Conservation (phyloP, 176 grass and related monocot genomes). For the Oryza glumipatula region DNA sequence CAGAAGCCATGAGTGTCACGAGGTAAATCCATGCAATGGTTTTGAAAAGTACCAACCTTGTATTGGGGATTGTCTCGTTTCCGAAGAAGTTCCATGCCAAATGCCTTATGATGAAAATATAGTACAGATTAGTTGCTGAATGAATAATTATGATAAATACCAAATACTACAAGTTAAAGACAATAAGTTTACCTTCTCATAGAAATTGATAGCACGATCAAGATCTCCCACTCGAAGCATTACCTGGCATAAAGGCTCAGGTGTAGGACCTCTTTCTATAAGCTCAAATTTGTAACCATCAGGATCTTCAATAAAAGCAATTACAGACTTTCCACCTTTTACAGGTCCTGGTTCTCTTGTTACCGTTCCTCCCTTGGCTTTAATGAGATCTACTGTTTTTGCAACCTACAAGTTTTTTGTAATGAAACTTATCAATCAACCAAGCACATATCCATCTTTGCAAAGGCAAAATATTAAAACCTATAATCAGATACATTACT, state of each 20-base stretch:
- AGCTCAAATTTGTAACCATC: slow-evolving; percentile 98
- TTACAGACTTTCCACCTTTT: slow-evolving; percentile 79
- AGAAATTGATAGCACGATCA: slow-evolving; percentile 81
- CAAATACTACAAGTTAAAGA: slow-evolving; percentile 9
- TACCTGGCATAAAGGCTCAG: slow-evolving; percentile 93
- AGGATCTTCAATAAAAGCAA: slow-evolving; percentile 94
- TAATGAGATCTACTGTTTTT: slow-evolving; percentile 93
- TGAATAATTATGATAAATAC: slow-evolving; percentile 12
- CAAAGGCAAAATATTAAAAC: neutral
- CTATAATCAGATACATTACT: neutral
- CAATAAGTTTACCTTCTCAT: slow-evolving; percentile 76
- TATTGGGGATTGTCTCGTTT: slow-evolving; percentile 91
- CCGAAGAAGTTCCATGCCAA: slow-evolving; percentile 96
- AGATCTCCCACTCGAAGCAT: slow-evolving; percentile 97
- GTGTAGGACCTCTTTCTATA: slow-evolving; percentile 86
- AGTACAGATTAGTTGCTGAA: slow-evolving; percentile 22
- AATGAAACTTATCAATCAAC: slow-evolving; percentile 34
- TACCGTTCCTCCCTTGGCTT: slow-evolving; percentile 91
- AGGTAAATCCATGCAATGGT: neutral
- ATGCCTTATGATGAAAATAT: slow-evolving; percentile 68
- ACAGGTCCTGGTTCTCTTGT: slow-evolving; percentile 89
- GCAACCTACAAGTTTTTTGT: slow-evolving; percentile 57
- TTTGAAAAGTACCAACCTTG: slow-evolving; percentile 60
- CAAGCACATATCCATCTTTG: neutral
- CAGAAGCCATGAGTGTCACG: neutral